Evolutionary conservation across 164 flowering plant species (phyloP), one percentile per base, ranked within the genome.

Genomic region (Platanus orientalis): DNA sequence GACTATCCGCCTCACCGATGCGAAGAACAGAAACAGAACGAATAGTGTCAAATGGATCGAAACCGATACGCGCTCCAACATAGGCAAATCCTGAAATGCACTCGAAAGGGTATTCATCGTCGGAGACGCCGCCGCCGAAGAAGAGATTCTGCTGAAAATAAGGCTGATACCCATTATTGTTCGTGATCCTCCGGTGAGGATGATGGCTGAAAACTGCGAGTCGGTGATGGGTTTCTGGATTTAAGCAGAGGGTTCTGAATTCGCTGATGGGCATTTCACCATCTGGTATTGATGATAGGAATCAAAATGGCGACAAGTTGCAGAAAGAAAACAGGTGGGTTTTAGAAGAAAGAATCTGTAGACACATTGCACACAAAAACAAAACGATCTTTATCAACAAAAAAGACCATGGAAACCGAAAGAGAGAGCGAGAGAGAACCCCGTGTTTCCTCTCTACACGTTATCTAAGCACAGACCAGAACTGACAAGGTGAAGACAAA

Each of bases 301-400:
- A 39, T 52, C 47, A 62, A 62, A 61, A 51, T 30, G 63, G 61
- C 53, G 81, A 72, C 81, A 75, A 63, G 75, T 75, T 58, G 66
- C 62, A 53, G 75, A 70, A 63, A 65, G 70, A 69, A 23, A 69
- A 62, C 62, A 63, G 63, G 60, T 67, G 70, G 60, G 20, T 2
- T 2, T 66, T 54, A 49, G 71, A 67, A 67, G 48, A 66, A 21
- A 67, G 67, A 78, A 78, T 75, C 80, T 68, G 79, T 65, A 72
- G 84, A 80, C 84, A 79, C 86, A 81, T 80, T 75, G 83, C 89
- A 76, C 78, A 83, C 74, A 64, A 51, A 75, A 79, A 81, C 83
- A 86, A 81, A 83, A 58, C 51, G 52, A 56, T 68, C 39, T 45
- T 64, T 53, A 53, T 67, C 48, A 60, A 42, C 62, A 19, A 48